Percentiles rank a stretch among this genome's conserved stretches.
phyloP scores from a whole-genome alignment of 140 eudicot species.

The Bidens hawaiensis region DNA sequence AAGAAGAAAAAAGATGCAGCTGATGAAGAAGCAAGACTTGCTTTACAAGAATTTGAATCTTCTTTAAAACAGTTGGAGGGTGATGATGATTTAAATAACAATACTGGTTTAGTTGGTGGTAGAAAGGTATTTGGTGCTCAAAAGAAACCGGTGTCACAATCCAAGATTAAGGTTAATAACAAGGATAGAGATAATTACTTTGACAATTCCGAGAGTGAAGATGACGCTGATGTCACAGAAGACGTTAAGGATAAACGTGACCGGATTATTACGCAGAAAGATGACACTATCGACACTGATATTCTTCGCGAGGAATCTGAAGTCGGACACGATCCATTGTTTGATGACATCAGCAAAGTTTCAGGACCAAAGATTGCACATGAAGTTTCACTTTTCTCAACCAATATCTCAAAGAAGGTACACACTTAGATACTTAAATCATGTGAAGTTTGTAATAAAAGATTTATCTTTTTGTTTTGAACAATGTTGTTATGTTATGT shows the following conservation, averaged over 20 bases:
- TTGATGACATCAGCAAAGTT: slow-evolving; percentile 54
- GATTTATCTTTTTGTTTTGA: slow-evolving; percentile 7
- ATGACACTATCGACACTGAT: slow-evolving; percentile 48
- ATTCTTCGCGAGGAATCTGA: slow-evolving; percentile 64
- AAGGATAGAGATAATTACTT: slow-evolving; percentile 54
- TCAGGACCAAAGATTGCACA: slow-evolving; percentile 64
- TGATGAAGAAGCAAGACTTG: slow-evolving; percentile 86
- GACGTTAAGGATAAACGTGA: slow-evolving; percentile 32
- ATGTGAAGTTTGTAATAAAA: not conserved
- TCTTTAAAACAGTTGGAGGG: slow-evolving; percentile 55
- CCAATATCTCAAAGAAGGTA: slow-evolving; percentile 69
- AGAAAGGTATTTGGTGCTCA: slow-evolving; percentile 79
- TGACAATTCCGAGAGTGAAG: slow-evolving; percentile 77
- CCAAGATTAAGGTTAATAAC: slow-evolving; percentile 34
- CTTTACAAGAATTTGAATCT: slow-evolving; percentile 68
- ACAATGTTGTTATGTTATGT: slow-evolving; percentile 12
- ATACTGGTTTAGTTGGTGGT: slow-evolving; percentile 43
- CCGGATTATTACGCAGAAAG: slow-evolving; percentile 32
- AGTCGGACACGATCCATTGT: slow-evolving; percentile 54
- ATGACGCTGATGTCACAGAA: slow-evolving; percentile 45
- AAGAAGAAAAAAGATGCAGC: slow-evolving; percentile 80
- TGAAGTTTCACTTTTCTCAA: slow-evolving; percentile 60
- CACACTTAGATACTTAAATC: not conserved
- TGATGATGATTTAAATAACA: slow-evolving; percentile 28
- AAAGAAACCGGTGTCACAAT: slow-evolving; percentile 42